These are phyloP conservation scores for Boletus tomentosulus DNA, from an alignment of 768 basidiomycete species.

Conservation along the genomic window DNA sequence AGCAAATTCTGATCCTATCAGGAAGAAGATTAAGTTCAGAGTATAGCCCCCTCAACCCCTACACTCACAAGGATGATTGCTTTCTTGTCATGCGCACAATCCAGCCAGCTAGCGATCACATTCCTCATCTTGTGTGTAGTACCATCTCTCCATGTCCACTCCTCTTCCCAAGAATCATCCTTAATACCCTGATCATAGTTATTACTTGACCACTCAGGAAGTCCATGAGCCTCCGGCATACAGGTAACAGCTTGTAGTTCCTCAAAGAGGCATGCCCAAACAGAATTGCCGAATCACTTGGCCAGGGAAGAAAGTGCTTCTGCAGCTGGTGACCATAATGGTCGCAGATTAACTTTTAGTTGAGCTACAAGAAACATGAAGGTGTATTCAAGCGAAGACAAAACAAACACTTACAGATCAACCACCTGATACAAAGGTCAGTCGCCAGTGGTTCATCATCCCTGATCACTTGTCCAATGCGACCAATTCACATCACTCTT, in stretches of 20 bases:
- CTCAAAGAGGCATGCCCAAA: conserved; percentile 68
- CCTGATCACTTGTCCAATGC: conserved; percentile 58
- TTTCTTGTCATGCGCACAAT: conserved; percentile 23
- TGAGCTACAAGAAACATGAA: conserved; percentile 49
- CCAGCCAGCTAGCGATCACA: conserved; percentile 47
- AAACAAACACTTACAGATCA: conserved; percentile 52
- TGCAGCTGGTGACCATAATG: conserved; percentile 81
- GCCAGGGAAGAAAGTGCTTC: conserved; percentile 55
- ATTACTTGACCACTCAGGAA: conserved; percentile 27
- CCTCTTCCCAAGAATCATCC: conserved; percentile 53
- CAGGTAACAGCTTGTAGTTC: conserved; percentile 46
- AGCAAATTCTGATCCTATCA: conserved; percentile 35
- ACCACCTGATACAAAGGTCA: conserved; percentile 66
- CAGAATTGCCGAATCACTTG: conserved; percentile 56
- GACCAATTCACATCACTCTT: conserved; percentile 71
- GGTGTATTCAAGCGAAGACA: background rate
- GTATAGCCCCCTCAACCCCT: background rate
- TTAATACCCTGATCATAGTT: conserved; percentile 17
- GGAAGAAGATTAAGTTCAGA: background rate
- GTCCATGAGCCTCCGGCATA: background rate
- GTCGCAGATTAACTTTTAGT: conserved; percentile 89
- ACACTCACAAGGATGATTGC: conserved; percentile 35
- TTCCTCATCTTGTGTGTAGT: conserved; percentile 57
- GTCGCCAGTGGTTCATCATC: conserved; percentile 50
- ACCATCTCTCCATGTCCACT: conserved; percentile 74